Percentiles rank a stretch among this genome's conserved stretches.
phyloP scores from a whole-genome alignment of 768 basidiomycete genomes.

The Trametes cubensis region DNA sequence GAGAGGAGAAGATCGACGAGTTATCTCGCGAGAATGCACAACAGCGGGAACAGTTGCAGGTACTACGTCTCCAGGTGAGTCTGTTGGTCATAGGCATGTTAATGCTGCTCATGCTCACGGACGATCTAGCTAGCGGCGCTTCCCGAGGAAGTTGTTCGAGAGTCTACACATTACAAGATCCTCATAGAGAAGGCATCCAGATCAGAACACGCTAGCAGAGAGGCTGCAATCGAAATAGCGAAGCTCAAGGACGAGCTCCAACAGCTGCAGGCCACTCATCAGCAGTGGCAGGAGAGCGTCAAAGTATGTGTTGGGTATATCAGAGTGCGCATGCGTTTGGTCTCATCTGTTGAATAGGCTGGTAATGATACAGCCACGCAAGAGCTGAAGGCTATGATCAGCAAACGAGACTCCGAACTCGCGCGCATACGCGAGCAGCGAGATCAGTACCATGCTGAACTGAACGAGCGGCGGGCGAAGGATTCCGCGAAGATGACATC shows the following conservation, averaged over 20 bases:
- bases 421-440: constrained; percentile 71
- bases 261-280: constrained; percentile 35
- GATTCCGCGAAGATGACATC: constrained; percentile 61
- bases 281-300: constrained; percentile 13
- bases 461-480: constrained; percentile 68
- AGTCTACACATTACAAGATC: constrained; percentile 56
- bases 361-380: constrained; percentile 54
- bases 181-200: constrained; percentile 57
- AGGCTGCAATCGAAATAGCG: constrained; percentile 42
- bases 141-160: constrained; percentile 48
- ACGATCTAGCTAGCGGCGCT: constrained; percentile 34
- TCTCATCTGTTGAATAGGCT: constrained; percentile 31
- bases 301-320: constrained; percentile 12
- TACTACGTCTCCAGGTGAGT: constrained; percentile 50
- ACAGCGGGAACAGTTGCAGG: constrained; percentile 49
- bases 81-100: not conserved
- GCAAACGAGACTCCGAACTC: constrained; percentile 69
- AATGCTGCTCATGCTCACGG: not conserved
- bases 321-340: not conserved
- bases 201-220: constrained; percentile 46
- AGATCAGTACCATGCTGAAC: constrained; percentile 65
- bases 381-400: constrained; percentile 62
- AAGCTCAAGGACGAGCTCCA: constrained; percentile 50
- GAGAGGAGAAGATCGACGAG: constrained; percentile 47
- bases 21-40: constrained; percentile 49